phyloP scores from a whole-genome alignment of 164 flowering plant species.

The Houttuynia cordata region DNA sequence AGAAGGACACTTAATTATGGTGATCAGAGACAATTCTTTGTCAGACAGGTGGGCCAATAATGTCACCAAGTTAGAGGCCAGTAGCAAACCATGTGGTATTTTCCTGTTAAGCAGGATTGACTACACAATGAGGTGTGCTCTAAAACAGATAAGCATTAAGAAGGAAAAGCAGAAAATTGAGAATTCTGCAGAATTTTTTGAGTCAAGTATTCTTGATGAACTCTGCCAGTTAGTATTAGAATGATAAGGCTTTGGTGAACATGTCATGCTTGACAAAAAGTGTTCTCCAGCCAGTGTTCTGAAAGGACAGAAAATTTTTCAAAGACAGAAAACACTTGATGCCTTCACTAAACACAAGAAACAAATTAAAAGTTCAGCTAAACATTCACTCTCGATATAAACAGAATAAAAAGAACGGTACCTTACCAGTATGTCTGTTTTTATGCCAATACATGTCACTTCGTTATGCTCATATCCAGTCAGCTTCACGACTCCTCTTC shows the following conservation, averaged over 20 bases:
- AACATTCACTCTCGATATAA: not conserved
- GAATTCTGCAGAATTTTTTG: not conserved
- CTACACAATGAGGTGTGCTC: not conserved
- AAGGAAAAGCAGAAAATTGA: not conserved
- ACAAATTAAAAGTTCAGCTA: too few relatives aligned
- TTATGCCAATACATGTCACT: slow-evolving; percentile 94
- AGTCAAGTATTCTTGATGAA: not conserved
- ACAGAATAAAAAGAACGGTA: slow-evolving; percentile 9
- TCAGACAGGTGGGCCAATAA: not conserved
- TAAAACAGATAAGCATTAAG: not conserved
- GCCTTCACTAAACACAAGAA: too few relatives aligned
- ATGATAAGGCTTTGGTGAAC: too few relatives aligned
- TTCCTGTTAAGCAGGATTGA: too few relatives aligned
- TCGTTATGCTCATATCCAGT: slow-evolving; percentile 94
- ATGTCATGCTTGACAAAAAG: too few relatives aligned
- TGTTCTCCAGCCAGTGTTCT: too few relatives aligned
- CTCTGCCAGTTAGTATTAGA: not conserved
- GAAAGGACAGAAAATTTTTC: too few relatives aligned
- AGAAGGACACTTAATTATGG: too few relatives aligned
- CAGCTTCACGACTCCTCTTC: slow-evolving; percentile 70
- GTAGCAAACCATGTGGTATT: too few relatives aligned
- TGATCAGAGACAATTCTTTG: too few relatives aligned
- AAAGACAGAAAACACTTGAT: too few relatives aligned
- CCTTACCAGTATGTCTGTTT: slow-evolving; percentile 93
- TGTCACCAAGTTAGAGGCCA: not conserved